These are phyloP conservation scores for Aureobasidium subglaciale DNA, from an alignment of 2,329 filamentous ascomycete genomes.

Conservation along the genomic window DNA sequence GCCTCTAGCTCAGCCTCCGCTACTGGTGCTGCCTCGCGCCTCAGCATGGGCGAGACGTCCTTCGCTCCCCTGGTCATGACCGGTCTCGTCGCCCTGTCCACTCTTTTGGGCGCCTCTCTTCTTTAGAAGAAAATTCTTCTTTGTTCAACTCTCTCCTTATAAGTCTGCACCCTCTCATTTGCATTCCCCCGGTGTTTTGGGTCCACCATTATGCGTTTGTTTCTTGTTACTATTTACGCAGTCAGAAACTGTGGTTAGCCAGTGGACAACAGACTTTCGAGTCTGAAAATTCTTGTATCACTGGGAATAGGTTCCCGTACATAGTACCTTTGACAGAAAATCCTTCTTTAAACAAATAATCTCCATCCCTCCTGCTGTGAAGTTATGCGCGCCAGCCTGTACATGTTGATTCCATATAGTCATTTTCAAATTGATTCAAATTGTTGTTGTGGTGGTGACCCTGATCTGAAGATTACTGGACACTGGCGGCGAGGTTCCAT, in stretches of 20 bases:
- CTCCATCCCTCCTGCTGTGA: too few species aligned
- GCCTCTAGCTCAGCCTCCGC: slow-evolving; percentile 4
- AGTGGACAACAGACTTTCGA: not conserved
- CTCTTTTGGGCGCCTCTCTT: slow-evolving; percentile 46
- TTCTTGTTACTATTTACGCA: not conserved
- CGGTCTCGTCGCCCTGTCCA: slow-evolving; percentile 45
- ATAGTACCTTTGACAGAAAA: not conserved
- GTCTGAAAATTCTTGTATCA: not conserved
- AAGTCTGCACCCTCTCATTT: not conserved
- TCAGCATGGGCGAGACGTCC: slow-evolving; percentile 39
- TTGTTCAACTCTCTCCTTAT: not conserved
- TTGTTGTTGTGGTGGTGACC: too few species aligned
- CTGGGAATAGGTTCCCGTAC: not conserved
- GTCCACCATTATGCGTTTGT: not conserved
- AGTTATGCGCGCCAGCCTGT: too few species aligned
- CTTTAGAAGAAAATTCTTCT: slow-evolving; percentile 25
- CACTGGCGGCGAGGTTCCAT: too few species aligned
- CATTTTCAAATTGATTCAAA: too few species aligned
- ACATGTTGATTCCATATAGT: too few species aligned
- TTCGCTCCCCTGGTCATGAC: slow-evolving; percentile 46
- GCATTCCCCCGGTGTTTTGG: slow-evolving; percentile 7
- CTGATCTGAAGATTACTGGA: too few species aligned
- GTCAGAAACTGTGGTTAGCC: not conserved
- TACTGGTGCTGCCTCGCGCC: slow-evolving; percentile 23
- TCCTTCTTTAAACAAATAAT: too few species aligned